phyloP scores from a whole-genome alignment of 768 basidiomycete species.

The Suillus subaureus region DNA sequence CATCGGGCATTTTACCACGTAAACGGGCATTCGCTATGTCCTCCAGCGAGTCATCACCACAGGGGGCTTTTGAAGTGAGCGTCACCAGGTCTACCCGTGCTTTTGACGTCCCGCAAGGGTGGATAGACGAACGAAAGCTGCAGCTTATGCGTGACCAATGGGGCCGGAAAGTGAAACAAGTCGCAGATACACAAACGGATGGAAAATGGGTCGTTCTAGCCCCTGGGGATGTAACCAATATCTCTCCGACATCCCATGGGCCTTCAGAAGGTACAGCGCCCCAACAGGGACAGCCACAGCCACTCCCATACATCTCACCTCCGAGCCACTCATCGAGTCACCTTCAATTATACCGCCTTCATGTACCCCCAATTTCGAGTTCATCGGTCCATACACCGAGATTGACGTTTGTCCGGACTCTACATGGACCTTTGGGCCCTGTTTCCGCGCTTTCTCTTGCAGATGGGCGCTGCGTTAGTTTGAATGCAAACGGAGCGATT shows the following conservation, averaged over 20 bases:
- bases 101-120: slow-evolving; percentile 70
- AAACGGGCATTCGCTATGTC: slow-evolving; percentile 10
- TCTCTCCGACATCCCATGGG: slow-evolving; percentile 19
- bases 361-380: slow-evolving; percentile 54
- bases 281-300: slow-evolving; percentile 25
- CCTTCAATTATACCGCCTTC: slow-evolving; percentile 76
- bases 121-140: slow-evolving; percentile 69
- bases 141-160: slow-evolving; percentile 71
- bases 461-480: slow-evolving; percentile 81
- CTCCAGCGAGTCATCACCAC: slow-evolving; percentile 16
- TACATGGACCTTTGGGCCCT: slow-evolving; percentile 71
- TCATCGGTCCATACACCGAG: slow-evolving; percentile 58
- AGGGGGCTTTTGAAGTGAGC: slow-evolving; percentile 47
- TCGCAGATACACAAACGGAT: slow-evolving; percentile 79
- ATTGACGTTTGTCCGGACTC: slow-evolving; percentile 68
- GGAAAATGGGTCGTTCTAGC: slow-evolving; percentile 86
- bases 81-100: slow-evolving; percentile 68
- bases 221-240: slow-evolving; percentile 42
- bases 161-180: slow-evolving; percentile 68
- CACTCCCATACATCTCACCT: slow-evolving; percentile 30
- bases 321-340: slow-evolving; percentile 50
- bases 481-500: slow-evolving; percentile 69
- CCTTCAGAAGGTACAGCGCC: slow-evolving; percentile 26
- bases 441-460: slow-evolving; percentile 70
- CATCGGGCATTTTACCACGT: slow-evolving; percentile 18